Percentiles rank a stretch among this genome's conserved stretches.
Evolutionary conservation across 2,329 filamentous ascomycete genomes (phyloP).

Genomic region (Coniochaeta sp.): DNA sequence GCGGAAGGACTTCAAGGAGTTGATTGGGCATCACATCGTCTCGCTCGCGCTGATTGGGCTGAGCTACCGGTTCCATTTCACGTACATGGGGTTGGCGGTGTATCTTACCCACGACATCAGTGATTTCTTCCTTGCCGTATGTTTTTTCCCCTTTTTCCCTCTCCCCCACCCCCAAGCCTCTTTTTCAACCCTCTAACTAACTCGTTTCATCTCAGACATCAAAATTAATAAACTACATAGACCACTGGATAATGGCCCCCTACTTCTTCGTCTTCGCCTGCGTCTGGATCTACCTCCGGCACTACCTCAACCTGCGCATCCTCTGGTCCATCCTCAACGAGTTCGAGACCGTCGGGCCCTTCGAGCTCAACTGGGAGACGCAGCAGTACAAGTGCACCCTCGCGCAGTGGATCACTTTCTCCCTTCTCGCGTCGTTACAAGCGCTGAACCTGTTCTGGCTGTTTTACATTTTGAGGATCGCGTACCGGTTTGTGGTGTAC

Average conservation of each 20-base stretch:
- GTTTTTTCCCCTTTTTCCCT: constrained; percentile 23
- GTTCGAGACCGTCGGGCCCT: constrained; percentile 68
- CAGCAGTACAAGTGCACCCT: constrained; percentile 72
- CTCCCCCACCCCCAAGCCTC: not conserved
- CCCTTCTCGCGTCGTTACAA: constrained; percentile 60
- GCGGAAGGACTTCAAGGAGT: constrained; percentile 89
- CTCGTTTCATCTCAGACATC: constrained; percentile 54
- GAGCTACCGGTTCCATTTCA: constrained; percentile 95
- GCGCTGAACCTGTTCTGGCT: constrained; percentile 78
- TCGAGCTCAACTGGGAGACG: constrained; percentile 67
- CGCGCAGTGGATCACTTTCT: constrained; percentile 59
- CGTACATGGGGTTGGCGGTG: constrained; percentile 86
- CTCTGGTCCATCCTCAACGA: constrained; percentile 69
- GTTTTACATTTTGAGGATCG: constrained; percentile 68
- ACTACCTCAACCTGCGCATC: constrained; percentile 75
- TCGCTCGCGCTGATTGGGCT: constrained; percentile 75
- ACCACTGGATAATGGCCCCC: constrained; percentile 68
- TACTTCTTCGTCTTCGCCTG: constrained; percentile 80
- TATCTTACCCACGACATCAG: constrained; percentile 93
- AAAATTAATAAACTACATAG: constrained; percentile 86
- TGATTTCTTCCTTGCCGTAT: constrained; percentile 90
- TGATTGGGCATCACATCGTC: constrained; percentile 87
- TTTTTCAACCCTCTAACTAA: constrained; percentile 10
- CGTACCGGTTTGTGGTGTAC: constrained; percentile 60
- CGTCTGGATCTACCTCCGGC: constrained; percentile 84